Base-by-base conservation (phyloP, 2,329 filamentous ascomycete genomes). In the Pezicula carpinea region DNA sequence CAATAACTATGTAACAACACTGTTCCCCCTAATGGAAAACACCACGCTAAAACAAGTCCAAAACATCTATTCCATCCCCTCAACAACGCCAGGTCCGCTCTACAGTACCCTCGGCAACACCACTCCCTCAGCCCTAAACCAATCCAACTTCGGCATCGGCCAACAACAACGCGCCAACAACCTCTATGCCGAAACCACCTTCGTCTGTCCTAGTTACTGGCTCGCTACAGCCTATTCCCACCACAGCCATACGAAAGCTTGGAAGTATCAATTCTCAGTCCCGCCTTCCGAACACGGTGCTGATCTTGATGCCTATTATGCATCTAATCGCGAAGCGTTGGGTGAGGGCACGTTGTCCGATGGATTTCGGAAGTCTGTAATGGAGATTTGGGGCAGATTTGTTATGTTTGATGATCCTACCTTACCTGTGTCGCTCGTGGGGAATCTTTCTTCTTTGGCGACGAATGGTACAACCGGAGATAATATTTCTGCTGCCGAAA, bases 181-280 rank as follows among this genome's bases (percentile, higher is more conserved):
- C 51, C 68, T 77, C 42, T 75, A 72, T 52, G 72, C 68, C 38
- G 75, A 80, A 61, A 68, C 69, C 1, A 76, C 73, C 0, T 77
- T 78, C 44, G 66, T 75, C 11, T 79, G 76, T 54, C 71, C 75
- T 0, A 68, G 69, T 0, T 77, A 78, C 60, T 79, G 73, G 74
- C 60, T 76, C 34, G 67, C 70, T 2, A 64, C 67, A 23, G 73
- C 73, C 0, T 78, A 66, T 48, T 58, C 62, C 1, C 62, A 61
- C 1, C 21, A 48, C 1, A 23, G 49, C 4, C 64, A 60, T 11
- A 59, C 51, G 18, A 53, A 60, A 21, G 52, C 63, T 21, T 74
- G 65, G 62, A 70, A 71, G 47, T 74, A 74, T 48, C 70, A 75
- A 49, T 73, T 66, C 54, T 66, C 64, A 1, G 62, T 68, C 1